These are phyloP conservation scores for Diaporthe sp. DNA, from an alignment of 2,329 filamentous ascomycete species.

Conservation along the genomic window DNA sequence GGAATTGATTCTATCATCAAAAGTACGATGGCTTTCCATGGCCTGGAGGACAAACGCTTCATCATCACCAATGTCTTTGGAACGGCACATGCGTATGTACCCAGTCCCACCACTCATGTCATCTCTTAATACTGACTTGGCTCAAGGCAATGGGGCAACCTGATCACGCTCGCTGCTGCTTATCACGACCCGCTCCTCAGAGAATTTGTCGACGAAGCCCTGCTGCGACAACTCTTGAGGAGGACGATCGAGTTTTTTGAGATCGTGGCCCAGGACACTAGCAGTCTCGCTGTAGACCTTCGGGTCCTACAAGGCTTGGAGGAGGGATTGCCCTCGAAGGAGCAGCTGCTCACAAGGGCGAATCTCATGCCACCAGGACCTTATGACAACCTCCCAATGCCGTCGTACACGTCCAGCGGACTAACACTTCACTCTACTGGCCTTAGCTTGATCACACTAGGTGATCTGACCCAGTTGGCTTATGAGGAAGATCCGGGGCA, in stretches of 20 bases:
- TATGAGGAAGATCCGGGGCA: no score
- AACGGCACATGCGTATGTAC: constrained; percentile 91
- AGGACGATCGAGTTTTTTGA: constrained; percentile 83
- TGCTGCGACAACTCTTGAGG: constrained; percentile 70
- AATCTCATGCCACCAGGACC: constrained; percentile 13
- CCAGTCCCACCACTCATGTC: neutral
- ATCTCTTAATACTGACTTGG: constrained; percentile 7
- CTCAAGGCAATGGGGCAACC: constrained; percentile 92
- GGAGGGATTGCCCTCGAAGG: constrained; percentile 49
- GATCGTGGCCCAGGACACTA: constrained; percentile 76
- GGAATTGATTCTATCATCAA: constrained; percentile 81
- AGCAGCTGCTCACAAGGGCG: neutral
- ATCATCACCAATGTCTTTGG: constrained; percentile 97
- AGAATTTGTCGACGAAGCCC: constrained; percentile 63
- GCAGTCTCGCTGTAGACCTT: constrained; percentile 79
- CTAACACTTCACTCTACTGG: constrained; percentile 25
- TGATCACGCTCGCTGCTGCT: constrained; percentile 88
- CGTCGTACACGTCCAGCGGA: constrained; percentile 13
- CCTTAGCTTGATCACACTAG: constrained; percentile 29
- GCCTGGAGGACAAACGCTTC: constrained; percentile 70
- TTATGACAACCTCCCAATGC: constrained; percentile 39
- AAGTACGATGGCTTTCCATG: constrained; percentile 85
- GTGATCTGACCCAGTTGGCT: constrained; percentile 25
- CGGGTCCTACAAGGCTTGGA: constrained; percentile 74
- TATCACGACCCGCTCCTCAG: constrained; percentile 75